These are phyloP conservation scores for Spatholobus suberectus DNA, from an alignment of 306 rosid species.

Conservation along the genomic window DNA sequence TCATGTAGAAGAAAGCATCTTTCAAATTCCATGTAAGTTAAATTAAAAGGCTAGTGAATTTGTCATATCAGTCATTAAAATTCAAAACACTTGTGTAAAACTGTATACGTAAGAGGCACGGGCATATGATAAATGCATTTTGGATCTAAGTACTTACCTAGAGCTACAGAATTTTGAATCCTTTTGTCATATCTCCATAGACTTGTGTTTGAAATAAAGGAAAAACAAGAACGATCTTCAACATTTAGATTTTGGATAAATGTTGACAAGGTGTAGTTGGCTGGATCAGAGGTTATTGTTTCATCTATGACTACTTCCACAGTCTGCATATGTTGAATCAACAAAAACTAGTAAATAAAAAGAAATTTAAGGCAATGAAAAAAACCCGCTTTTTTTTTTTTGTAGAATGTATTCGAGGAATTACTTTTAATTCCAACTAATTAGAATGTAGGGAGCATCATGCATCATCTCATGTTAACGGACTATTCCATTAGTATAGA, in stretches of 20 bases:
- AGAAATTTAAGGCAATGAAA: not conserved
- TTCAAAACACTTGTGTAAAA: not conserved
- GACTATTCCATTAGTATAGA: not conserved
- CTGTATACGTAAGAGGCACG: not conserved
- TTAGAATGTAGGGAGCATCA: not conserved
- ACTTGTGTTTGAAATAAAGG: constrained; percentile 78
- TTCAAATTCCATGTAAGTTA: not conserved
- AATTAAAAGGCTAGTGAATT: not conserved
- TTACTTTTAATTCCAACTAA: not conserved
- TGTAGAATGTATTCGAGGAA: not conserved
- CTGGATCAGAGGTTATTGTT: constrained; percentile 65
- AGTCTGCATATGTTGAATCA: constrained; percentile 60
- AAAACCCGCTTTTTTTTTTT: not conserved
- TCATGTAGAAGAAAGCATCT: not conserved
- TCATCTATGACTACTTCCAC: constrained; percentile 90
- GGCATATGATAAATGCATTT: not conserved
- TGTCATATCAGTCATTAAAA: not conserved
- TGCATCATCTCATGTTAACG: not conserved
- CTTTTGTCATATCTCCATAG: constrained; percentile 89
- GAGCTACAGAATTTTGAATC: constrained; percentile 53
- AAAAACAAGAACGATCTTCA: constrained; percentile 90
- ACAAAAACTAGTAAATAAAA: not conserved
- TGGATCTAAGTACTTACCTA: constrained; percentile 56
- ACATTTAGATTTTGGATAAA: constrained; percentile 70
- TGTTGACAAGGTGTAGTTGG: constrained; percentile 61